These are phyloP conservation scores for Cardamine chenopodiifolia DNA, from an alignment of 345 rosid genomes.

Conservation along the genomic window DNA sequence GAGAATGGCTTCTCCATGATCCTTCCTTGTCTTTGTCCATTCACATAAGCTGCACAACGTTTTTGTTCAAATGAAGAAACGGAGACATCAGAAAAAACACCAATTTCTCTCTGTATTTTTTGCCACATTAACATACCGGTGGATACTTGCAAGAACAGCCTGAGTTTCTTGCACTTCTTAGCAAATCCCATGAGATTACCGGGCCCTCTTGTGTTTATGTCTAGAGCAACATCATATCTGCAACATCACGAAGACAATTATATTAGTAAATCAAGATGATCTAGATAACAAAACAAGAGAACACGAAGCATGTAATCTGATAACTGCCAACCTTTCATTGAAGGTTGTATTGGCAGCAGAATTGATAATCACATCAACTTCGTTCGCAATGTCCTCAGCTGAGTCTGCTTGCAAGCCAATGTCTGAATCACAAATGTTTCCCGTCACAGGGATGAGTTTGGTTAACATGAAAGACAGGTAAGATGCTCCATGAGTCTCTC, in stretches of 20 bases:
- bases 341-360: slow-evolving; percentile 88
- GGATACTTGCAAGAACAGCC: slow-evolving; percentile 78
- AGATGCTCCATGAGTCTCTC: slow-evolving; percentile 73
- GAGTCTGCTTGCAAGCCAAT: slow-evolving; percentile 72
- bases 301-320: neutral
- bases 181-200: slow-evolving; percentile 69
- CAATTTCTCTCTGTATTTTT: neutral
- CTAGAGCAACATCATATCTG: slow-evolving; percentile 81
- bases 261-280: slow-evolving; percentile 20
- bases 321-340: slow-evolving; percentile 58
- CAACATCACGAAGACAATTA: slow-evolving; percentile 29
- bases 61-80: neutral
- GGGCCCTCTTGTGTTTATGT: slow-evolving; percentile 74
- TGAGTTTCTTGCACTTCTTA: slow-evolving; percentile 67
- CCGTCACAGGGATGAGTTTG: slow-evolving; percentile 82
- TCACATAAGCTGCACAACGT: slow-evolving; percentile 68
- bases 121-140: slow-evolving; percentile 48
- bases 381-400: slow-evolving; percentile 57
- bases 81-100: neutral
- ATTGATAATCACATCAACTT: slow-evolving; percentile 69
- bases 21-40: slow-evolving; percentile 92
- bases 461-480: slow-evolving; percentile 72
- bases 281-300: slow-evolving; percentile 7
- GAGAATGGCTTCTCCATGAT: slow-evolving; percentile 80
- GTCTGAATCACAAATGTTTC: slow-evolving; percentile 66